Evolutionary conservation across 176 grass and related monocot genomes (phyloP).

Genomic region (Triticum dicoccoides): DNA sequence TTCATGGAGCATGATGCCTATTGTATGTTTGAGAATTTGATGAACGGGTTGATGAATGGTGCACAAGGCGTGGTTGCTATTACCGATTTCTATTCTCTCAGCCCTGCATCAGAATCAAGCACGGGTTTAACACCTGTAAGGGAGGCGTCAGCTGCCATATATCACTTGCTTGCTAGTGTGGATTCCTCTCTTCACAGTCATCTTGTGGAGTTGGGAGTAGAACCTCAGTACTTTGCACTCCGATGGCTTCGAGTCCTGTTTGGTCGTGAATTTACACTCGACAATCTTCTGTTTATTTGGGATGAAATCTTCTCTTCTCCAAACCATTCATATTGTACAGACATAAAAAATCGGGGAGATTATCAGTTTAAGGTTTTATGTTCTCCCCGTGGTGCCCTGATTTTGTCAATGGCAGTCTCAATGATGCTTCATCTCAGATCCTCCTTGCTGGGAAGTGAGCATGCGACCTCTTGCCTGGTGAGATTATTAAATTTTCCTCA

Average conservation of each 20-base stretch:
- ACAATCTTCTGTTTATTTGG: slow-evolving; percentile 87
- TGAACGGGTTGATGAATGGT: slow-evolving; percentile 86
- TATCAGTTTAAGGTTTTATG: slow-evolving; percentile 72
- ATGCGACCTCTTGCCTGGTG: slow-evolving; percentile 81
- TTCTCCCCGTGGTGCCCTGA: slow-evolving; percentile 80
- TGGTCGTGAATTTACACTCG: slow-evolving; percentile 90
- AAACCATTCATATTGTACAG: slow-evolving; percentile 45
- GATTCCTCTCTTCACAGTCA: slow-evolving; percentile 88
- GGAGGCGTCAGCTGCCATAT: slow-evolving; percentile 79
- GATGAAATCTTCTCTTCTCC: slow-evolving; percentile 89
- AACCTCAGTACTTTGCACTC: slow-evolving; percentile 91
- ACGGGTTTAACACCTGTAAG: slow-evolving; percentile 77
- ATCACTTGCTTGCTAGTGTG: slow-evolving; percentile 71
- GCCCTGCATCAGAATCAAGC: slow-evolving; percentile 53
- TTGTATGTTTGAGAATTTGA: slow-evolving; percentile 94
- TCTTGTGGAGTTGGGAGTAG: slow-evolving; percentile 84
- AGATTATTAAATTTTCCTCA: slow-evolving; percentile 84
- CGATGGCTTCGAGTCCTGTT: slow-evolving; percentile 93
- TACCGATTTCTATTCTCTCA: slow-evolving; percentile 85
- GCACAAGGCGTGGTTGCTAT: slow-evolving; percentile 68
- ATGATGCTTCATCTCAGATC: slow-evolving; percentile 97
- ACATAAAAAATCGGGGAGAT: slow-evolving; percentile 40
- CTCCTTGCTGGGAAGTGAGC: slow-evolving; percentile 81
- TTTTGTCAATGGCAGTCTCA: slow-evolving; percentile 82
- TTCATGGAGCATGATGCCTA: slow-evolving; percentile 97